Base-by-base conservation (phyloP, 768 basidiomycete genomes). In the Mycena rebaudengoi region DNA sequence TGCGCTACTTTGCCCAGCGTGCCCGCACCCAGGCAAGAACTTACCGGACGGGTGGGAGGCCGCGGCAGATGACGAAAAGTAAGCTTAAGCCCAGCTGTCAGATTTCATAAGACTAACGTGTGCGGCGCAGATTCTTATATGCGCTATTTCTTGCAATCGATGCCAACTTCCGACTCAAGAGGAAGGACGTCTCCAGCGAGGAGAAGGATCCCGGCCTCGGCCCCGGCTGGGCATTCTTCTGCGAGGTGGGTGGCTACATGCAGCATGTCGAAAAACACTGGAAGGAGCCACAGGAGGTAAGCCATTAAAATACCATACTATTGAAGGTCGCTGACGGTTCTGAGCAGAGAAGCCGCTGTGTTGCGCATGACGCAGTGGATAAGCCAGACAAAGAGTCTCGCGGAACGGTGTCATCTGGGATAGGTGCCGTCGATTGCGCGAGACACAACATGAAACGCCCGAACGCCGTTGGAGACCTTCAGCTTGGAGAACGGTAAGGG, bases 401-500 rank as follows among this genome's bases (percentile, higher is more conserved):
- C 11, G 52, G 45, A 7, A 43, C 51, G 12, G 66, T 56, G 8
- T 55, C 66, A 4, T 64, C 61, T 1, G 66, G 66, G 14, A 58
- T 66, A 12, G 67, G 65, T 0, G 48, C 45, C 3, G 59, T 68
- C 2, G 59, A 65, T 39, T 68, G 66, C 32, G 58, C 58, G 4
- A 45, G 41, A 0, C 68, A 72, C 26, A 59, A 65, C 23, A 54
- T 71, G 58, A 63, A 46, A 26, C 54, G 58, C 1, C 62, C 58
- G 12, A 60, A 54, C 28, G 57, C 20, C 18, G 52, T 68, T 3
- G 60, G 60, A 8, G 67, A 68, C 35, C 29, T 68, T 10, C 64
- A 68, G 51, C 45, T 52, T n/a, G 67, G 67, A 10, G 67, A 68
- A 48, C 32, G 48, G 67, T 68, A 59, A n/a, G n/a, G n/a, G n/a